Evolutionary conservation across 768 basidiomycete species (phyloP).

Genomic region (Pleurotus salmoneostramineus): DNA sequence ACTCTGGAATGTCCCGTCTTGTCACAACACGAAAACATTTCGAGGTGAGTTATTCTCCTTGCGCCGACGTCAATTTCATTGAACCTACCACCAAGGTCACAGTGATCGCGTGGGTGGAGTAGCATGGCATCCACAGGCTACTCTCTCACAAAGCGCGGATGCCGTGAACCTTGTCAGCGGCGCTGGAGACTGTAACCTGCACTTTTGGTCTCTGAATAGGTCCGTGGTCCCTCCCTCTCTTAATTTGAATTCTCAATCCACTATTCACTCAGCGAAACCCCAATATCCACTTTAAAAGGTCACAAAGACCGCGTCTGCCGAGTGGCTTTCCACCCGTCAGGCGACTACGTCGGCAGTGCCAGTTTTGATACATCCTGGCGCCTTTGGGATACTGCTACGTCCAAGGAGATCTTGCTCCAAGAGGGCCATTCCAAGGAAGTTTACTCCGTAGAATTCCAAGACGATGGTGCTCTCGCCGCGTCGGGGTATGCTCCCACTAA

Average conservation of each 20-base stretch:
- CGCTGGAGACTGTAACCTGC: conserved; percentile 81
- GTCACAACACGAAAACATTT: conserved; percentile 72
- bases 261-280: conserved; percentile 59
- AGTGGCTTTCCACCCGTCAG: conserved; percentile 95
- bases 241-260: neutral
- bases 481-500: conserved; percentile 64
- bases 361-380: conserved; percentile 98
- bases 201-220: conserved; percentile 89
- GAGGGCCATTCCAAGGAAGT: conserved; percentile 98
- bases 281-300: conserved; percentile 82
- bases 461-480: conserved; percentile 88
- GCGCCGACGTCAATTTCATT: conserved; percentile 6
- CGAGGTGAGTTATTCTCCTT: conserved; percentile 47
- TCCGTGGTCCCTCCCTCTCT: conserved; percentile 23
- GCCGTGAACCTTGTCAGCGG: conserved; percentile 86
- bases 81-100: conserved; percentile 54
- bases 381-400: conserved; percentile 86
- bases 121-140: conserved; percentile 96
- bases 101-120: conserved; percentile 91
- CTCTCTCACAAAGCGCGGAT: conserved; percentile 59
- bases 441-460: conserved; percentile 93
- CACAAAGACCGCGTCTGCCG: conserved; percentile 91
- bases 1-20: conserved; percentile 92
- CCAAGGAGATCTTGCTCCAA: conserved; percentile 82
- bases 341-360: conserved; percentile 89